These are phyloP conservation scores for Phyllostachys edulis DNA, from an alignment of 176 grass and related monocot genomes.

Conservation along the genomic window DNA sequence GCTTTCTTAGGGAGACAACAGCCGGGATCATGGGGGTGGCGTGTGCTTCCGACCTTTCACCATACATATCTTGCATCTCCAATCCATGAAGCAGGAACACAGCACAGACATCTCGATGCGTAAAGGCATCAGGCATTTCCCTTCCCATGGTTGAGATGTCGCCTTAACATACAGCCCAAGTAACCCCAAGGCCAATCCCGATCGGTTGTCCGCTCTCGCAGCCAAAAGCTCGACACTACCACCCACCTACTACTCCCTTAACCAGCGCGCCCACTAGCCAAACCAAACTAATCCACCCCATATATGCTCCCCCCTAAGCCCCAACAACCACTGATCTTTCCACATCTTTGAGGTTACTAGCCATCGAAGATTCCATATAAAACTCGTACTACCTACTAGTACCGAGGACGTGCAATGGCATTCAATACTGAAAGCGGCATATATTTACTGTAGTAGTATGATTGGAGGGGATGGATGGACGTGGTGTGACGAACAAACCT, in stretches of 20 bases:
- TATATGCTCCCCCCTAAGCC: not conserved
- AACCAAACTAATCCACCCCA: not conserved
- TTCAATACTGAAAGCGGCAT: not conserved
- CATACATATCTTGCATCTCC: not conserved
- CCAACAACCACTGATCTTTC: slow-evolving; percentile 8
- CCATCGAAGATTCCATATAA: not conserved
- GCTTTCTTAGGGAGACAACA: slow-evolving; percentile 31
- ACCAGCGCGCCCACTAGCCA: not conserved
- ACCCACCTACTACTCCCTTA: slow-evolving; percentile 28
- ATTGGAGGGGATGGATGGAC: not conserved
- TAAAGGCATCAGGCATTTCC: not conserved
- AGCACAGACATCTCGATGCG: not conserved
- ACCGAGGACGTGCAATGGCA: not conserved
- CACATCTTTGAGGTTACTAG: not conserved
- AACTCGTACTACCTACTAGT: not conserved
- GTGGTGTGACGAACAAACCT: slow-evolving; percentile 36
- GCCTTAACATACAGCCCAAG: slow-evolving; percentile 13
- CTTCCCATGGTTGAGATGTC: slow-evolving; percentile 36
- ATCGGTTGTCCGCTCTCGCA: not conserved
- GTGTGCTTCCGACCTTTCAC: slow-evolving; percentile 33
- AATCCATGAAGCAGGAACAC: not conserved
- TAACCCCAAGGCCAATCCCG: not conserved
- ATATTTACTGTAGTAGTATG: not conserved
- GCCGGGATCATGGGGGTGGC: slow-evolving; percentile 23
- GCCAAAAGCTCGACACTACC: slow-evolving; percentile 35